These are phyloP conservation scores for Ajuga chamaepitys DNA, from an alignment of 257 asterid genomes.

Conservation along the genomic window DNA sequence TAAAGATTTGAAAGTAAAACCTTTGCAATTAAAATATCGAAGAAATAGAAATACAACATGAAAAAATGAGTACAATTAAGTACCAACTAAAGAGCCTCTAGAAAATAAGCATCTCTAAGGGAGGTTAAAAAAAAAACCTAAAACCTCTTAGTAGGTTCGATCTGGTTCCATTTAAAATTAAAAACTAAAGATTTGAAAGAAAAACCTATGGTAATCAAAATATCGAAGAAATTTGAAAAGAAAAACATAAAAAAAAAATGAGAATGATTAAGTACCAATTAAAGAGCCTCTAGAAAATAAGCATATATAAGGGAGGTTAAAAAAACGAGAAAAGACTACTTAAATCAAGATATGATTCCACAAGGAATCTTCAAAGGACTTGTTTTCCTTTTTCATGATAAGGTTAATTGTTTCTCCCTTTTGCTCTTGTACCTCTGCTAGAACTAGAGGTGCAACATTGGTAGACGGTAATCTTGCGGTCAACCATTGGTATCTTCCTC, in stretches of 20 bases:
- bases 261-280: not conserved
- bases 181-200: too few relatives aligned
- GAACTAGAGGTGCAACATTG: slow-evolving; percentile 22
- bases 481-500: slow-evolving; percentile 37
- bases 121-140: too few relatives aligned
- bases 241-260: not conserved
- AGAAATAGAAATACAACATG: too few relatives aligned
- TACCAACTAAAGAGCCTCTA: too few relatives aligned
- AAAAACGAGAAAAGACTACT: slow-evolving; percentile 11
- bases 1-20: too few relatives aligned
- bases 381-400: slow-evolving; percentile 25
- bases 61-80: too few relatives aligned
- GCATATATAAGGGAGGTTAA: not conserved
- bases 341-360: slow-evolving; percentile 9
- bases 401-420: slow-evolving; percentile 1
- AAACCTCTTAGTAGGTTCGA: too few relatives aligned
- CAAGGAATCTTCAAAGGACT: slow-evolving; percentile 23
- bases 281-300: not conserved
- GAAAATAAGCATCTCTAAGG: too few relatives aligned
- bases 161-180: too few relatives aligned
- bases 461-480: slow-evolving; percentile 26
- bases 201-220: too few relatives aligned
- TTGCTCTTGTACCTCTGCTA: slow-evolving; percentile 7
- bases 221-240: slow-evolving; percentile 1
- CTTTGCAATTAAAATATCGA: too few relatives aligned